Evolutionary conservation across 2,329 filamentous ascomycete genomes (phyloP).

Genomic region (Aspergillus hiratsukae): DNA sequence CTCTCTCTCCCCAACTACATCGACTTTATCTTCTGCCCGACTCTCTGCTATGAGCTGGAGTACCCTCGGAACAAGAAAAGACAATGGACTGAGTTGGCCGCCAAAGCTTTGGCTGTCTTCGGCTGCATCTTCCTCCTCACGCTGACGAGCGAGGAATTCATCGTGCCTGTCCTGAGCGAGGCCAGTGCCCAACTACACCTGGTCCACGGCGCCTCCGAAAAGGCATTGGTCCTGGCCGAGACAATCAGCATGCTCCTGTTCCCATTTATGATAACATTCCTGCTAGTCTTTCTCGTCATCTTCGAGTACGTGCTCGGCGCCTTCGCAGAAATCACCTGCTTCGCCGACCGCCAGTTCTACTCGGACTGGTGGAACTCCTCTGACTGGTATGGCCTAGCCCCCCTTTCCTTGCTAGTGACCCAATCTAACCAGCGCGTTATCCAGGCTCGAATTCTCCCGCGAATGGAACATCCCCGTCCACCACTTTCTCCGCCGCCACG

Average conservation of each 20-base stretch:
- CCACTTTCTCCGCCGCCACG: constrained; percentile 88
- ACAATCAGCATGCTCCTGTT: constrained; percentile 88
- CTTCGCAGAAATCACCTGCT: constrained; percentile 89
- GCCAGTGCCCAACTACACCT: constrained; percentile 55
- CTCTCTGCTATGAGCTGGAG: constrained; percentile 94
- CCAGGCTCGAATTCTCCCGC: constrained; percentile 83
- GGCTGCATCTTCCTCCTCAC: constrained; percentile 95
- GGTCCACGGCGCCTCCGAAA: constrained; percentile 55
- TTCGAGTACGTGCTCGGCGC: constrained; percentile 96
- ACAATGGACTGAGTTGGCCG: constrained; percentile 74
- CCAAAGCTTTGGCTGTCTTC: constrained; percentile 84
- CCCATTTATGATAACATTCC: constrained; percentile 93
- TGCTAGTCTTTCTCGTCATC: constrained; percentile 95
- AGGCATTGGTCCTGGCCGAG: constrained; percentile 76
- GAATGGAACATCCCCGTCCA: constrained; percentile 99
- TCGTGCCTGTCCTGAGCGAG: constrained; percentile 79
- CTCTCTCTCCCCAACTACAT: constrained; percentile 75
- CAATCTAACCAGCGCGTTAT: neutral
- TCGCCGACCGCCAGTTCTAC: constrained; percentile 94
- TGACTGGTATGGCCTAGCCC: constrained; percentile 48
- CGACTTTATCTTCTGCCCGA: constrained; percentile 88
- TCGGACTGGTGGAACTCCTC: constrained; percentile 64
- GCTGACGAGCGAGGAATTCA: constrained; percentile 88
- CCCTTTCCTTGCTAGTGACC: too few relatives aligned
- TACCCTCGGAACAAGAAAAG: constrained; percentile 77